Evolutionary conservation across 2,329 filamentous ascomycete genomes (phyloP).

Genomic region (Hymenoscyphus infarciens): DNA sequence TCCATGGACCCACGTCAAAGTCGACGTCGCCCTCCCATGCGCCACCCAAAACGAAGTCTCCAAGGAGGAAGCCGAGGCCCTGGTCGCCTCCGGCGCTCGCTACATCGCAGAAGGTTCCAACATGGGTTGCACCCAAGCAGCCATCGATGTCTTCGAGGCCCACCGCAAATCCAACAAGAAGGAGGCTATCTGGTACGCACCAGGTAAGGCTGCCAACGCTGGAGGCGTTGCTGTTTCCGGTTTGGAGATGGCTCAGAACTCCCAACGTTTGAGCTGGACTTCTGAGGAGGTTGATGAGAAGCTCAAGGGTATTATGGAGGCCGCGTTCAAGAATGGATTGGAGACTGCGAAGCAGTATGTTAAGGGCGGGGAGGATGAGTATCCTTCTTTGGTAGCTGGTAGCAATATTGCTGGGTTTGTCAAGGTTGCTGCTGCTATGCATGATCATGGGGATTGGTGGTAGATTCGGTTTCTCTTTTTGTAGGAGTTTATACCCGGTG

Average conservation of each 20-base stretch:
- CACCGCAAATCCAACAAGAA: slow-evolving; percentile 66
- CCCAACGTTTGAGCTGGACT: slow-evolving; percentile 79
- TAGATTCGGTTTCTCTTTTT: slow-evolving; percentile 23
- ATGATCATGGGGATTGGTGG: slow-evolving; percentile 96
- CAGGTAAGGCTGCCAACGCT: slow-evolving; percentile 95
- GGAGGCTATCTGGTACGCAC: slow-evolving; percentile 86
- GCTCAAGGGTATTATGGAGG: slow-evolving; percentile 93
- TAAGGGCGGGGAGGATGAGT: slow-evolving; percentile 71
- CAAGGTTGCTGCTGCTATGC: slow-evolving; percentile 94
- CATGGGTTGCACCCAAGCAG: slow-evolving; percentile 97
- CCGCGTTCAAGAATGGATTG: slow-evolving; percentile 85
- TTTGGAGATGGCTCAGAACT: slow-evolving; percentile 99
- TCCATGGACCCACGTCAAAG: slow-evolving; percentile 86
- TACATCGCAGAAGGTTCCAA: slow-evolving; percentile 97
- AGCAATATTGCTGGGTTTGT: slow-evolving; percentile 97
- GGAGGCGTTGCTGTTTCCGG: slow-evolving; percentile 97
- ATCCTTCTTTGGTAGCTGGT: slow-evolving; percentile 86
- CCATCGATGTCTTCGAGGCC: slow-evolving; percentile 88
- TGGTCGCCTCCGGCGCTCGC: slow-evolving; percentile 71
- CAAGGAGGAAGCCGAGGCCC: slow-evolving; percentile 79
- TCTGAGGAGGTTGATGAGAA: slow-evolving; percentile 84
- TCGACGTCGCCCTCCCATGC: slow-evolving; percentile 88
- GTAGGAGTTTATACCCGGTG: neutral
- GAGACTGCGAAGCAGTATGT: slow-evolving; percentile 89
- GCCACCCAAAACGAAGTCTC: slow-evolving; percentile 98